A percentile compares a stretch with the other conserved stretches of the same genome.
phyloP scores from a whole-genome alignment of 106 monocot species.

The Dendrobium catenatum region DNA sequence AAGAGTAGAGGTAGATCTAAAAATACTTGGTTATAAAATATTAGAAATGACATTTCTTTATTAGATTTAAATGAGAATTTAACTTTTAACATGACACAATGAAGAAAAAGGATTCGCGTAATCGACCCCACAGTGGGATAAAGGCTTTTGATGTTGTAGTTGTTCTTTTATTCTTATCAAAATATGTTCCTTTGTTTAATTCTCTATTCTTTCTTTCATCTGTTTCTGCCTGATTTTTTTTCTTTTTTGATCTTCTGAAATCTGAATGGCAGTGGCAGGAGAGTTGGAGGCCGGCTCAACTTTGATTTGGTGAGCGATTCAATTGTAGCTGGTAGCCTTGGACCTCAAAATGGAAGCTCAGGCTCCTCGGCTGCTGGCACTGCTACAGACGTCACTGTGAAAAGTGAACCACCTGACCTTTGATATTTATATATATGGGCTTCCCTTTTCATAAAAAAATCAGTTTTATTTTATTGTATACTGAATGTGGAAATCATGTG shows the following conservation, averaged over 20 bases:
- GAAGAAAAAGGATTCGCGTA: too few species aligned
- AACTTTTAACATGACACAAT: too few species aligned
- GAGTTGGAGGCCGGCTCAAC: conserved; percentile 9
- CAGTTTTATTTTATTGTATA: not conserved
- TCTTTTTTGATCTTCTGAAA: not conserved
- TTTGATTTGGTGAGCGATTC: conserved; percentile 18
- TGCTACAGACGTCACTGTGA: not conserved
- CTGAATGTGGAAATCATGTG: not conserved
- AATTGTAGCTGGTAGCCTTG: conserved; percentile 14
- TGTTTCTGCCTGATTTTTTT: not conserved
- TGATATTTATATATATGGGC: not conserved
- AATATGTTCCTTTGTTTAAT: too few species aligned
- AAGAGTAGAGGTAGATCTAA: too few species aligned
- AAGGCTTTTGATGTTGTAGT: too few species aligned
- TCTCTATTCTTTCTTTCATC: too few species aligned
- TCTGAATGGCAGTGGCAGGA: conserved; percentile 6
- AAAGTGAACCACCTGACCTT: not conserved
- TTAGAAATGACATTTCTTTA: too few species aligned
- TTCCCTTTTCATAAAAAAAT: not conserved
- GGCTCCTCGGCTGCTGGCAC: not conserved
- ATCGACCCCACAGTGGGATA: too few species aligned
- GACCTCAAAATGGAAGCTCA: conserved; percentile 6
- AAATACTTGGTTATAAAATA: too few species aligned
- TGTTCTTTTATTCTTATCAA: too few species aligned
- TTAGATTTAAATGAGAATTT: too few species aligned